These are phyloP conservation scores for Bjerkandera adusta DNA, from an alignment of 1,284 basidiomycete genomes.

Conservation along the genomic window DNA sequence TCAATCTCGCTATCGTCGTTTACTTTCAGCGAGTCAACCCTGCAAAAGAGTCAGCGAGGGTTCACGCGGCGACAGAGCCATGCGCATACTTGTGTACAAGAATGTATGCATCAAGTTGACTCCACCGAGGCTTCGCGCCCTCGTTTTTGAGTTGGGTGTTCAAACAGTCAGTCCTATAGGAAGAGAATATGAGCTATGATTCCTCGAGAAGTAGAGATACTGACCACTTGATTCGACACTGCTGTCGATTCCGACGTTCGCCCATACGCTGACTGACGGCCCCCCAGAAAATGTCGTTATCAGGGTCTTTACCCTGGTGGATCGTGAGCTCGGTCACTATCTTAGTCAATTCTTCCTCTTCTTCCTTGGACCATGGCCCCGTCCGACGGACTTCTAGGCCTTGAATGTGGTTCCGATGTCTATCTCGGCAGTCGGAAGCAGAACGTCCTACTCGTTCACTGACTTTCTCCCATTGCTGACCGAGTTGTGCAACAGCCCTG, in stretches of 20 bases:
- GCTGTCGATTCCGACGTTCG: conserved; percentile 68
- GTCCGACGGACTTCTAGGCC: conserved; percentile 52
- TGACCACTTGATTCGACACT: conserved; percentile 84
- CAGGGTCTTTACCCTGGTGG: conserved; percentile 63
- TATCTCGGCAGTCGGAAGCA: conserved; percentile 79
- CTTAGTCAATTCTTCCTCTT: conserved; percentile 65
- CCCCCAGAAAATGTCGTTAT: conserved; percentile 81
- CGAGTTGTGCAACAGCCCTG: conserved; percentile 65
- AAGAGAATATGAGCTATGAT: background rate
- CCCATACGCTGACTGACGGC: conserved; percentile 75
- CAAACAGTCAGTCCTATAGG: conserved; percentile 66
- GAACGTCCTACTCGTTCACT: conserved; percentile 65
- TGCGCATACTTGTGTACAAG: conserved; percentile 73
- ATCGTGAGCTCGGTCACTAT: conserved; percentile 74
- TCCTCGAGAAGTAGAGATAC: background rate
- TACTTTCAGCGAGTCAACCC: conserved; percentile 70
- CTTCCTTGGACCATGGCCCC: conserved; percentile 64
- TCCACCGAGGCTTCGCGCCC: conserved; percentile 70
- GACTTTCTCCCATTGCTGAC: conserved; percentile 80
- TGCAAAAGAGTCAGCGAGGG: conserved; percentile 26
- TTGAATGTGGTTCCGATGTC: conserved; percentile 77
- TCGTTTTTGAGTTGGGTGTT: conserved; percentile 70
- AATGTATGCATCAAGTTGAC: conserved; percentile 69
- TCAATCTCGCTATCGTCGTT: conserved; percentile 81
- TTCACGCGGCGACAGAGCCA: background rate